Evolutionary conservation across 306 rosid species (phyloP), one percentile per base, ranked within the genome.

Genomic region (Glycyrrhiza uralensis): DNA sequence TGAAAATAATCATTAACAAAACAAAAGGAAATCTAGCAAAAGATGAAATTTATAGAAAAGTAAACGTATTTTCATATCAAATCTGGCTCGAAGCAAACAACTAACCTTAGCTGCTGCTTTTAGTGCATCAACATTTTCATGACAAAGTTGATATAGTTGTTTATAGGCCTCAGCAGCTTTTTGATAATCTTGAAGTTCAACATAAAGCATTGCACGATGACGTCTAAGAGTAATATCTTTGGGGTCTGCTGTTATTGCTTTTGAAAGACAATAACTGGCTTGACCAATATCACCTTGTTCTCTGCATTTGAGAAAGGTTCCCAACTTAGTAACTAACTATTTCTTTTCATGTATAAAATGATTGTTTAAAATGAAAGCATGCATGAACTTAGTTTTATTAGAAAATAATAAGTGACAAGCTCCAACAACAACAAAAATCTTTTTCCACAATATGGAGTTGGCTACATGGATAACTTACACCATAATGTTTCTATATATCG

Each of bases 161-260:
- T 87, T 85, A 86, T 86, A 91, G 28, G 85, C 76, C 72, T 76
- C 85, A 2, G 97, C 98, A 36, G 96, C 97, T 66, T 82, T 93
- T 50, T 91, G 91, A 78, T 81, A 83, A 68, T 93, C 92, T 79
- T 87, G 84, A 70, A 76, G 85, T 75, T 86, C 85, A 77, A 78
- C 81, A 77, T 86, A 85, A 62, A 93, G 81, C 66, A 83, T 75
- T 28, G 97, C 98, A 66, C 85, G 96, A 18, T 77, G 69, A 19
- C 50, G 26, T 76, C 89, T 89, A 75, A 91, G 80, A 60, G 51
- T 59, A 46, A 68, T 46, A 58, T 91, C 85, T 66, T 79, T 58
- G 33, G 95, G 96, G 78, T 93, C 95, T 18, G 97, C 94, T 51
- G 80, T 80, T 76, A 91, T 91, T 82, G 94, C 98, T 82, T 83